Conservation (phyloP, 2,329 filamentous ascomycete genomes). For the Aspergillus fumigatiaffinis region DNA sequence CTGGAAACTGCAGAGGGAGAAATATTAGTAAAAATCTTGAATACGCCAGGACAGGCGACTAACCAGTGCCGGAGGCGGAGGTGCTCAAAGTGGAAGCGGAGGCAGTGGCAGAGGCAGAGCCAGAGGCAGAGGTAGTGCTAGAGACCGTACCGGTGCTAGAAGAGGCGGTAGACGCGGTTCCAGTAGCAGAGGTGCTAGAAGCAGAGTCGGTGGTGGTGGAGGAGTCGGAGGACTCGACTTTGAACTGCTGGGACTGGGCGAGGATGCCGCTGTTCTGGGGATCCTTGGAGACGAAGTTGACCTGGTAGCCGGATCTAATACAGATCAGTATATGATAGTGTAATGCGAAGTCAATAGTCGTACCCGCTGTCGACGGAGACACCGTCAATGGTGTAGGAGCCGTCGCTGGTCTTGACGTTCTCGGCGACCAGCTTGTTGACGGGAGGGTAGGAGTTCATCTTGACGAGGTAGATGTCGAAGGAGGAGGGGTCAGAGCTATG, state of each 20-base stretch:
- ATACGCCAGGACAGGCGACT: constrained; percentile 20
- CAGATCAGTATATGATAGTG: not conserved
- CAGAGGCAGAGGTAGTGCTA: constrained; percentile 5
- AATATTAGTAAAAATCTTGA: constrained; percentile 9
- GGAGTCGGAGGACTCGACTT: constrained; percentile 19
- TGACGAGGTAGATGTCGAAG: constrained; percentile 42
- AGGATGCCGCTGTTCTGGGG: constrained; percentile 38
- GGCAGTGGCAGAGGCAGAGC: constrained; percentile 4
- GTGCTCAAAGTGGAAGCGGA: constrained; percentile 5
- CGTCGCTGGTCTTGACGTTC: constrained; percentile 32
- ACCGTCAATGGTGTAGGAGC: constrained; percentile 33
- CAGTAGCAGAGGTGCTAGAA: constrained; percentile 2
- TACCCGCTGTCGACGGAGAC: constrained; percentile 22
- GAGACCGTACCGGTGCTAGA: constrained; percentile 2
- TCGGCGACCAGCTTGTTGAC: constrained; percentile 30
- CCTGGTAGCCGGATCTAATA: constrained; percentile 36
- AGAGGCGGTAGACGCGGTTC: constrained; percentile 14
- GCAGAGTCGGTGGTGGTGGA: constrained; percentile 9
- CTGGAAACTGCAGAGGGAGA: constrained; percentile 10
- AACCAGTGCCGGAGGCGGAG: constrained; percentile 7
- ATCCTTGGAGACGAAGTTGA: constrained; percentile 38
- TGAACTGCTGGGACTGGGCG: constrained; percentile 38
- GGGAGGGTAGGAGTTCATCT: constrained; percentile 34
- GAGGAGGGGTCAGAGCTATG: constrained; percentile 37
- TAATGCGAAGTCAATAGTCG: not conserved